A percentile compares a stretch with the other conserved stretches of the same genome.
Conservation (phyloP, 148 eudicot genomes). For the Amaranthus cruentus region DNA sequence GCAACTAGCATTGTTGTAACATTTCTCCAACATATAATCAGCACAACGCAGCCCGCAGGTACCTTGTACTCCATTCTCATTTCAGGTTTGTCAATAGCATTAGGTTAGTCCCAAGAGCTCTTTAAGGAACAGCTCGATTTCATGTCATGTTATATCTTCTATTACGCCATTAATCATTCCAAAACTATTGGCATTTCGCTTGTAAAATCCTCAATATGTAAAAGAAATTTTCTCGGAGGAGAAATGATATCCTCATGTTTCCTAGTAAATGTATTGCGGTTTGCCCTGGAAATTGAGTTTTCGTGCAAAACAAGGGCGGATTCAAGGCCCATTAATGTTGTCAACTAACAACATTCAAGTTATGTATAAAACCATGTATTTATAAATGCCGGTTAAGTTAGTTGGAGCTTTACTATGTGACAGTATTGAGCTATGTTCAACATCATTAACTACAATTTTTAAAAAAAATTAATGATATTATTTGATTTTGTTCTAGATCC, state of each 20-base stretch:
- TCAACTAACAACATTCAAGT: too few species aligned
- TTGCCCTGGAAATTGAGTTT: not conserved
- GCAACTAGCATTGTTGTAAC: not conserved
- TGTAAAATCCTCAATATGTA: constrained; percentile 10
- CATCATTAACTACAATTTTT: too few species aligned
- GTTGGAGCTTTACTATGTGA: too few species aligned
- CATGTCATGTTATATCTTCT: constrained; percentile 13
- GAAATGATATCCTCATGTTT: not conserved
- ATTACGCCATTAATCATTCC: not conserved
- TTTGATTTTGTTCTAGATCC: not conserved
- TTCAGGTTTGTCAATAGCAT: constrained; percentile 16
- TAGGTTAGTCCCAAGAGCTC: constrained; percentile 13
- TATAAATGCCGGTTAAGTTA: not conserved
- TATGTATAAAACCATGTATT: too few species aligned
- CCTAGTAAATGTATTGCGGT: not conserved
- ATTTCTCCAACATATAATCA: not conserved
- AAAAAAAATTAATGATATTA: not conserved
- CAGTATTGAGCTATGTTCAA: too few species aligned
- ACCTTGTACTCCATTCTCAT: not conserved
- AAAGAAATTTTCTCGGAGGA: constrained; percentile 7
- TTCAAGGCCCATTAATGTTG: too few species aligned
- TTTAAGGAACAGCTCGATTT: not conserved
- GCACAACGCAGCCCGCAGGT: constrained; percentile 1
- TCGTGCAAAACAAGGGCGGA: too few species aligned
- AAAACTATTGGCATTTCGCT: not conserved